Percentiles rank a stretch among this genome's conserved stretches.
phyloP scores from a whole-genome alignment of 2,329 filamentous ascomycete genomes.

The Albophoma yamanashiensis region DNA sequence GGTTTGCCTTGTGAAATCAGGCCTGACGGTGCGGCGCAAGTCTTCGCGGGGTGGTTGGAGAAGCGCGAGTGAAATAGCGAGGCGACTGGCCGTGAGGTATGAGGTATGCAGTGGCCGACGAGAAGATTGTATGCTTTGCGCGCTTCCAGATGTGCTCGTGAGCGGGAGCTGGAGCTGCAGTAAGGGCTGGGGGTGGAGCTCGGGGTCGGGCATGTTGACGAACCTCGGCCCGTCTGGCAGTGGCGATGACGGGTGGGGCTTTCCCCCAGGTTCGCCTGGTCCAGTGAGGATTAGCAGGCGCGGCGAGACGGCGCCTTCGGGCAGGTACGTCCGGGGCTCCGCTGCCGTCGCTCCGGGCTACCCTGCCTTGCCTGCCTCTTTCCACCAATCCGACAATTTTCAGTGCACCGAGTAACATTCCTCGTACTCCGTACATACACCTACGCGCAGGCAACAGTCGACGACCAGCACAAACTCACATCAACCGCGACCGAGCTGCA shows the following conservation, averaged over 20 bases:
- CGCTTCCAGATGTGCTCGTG: not conserved
- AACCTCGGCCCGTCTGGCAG: not conserved
- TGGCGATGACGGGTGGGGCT: not conserved
- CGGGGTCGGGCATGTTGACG: not conserved
- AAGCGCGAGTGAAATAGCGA: not conserved
- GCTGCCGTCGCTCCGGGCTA: not conserved
- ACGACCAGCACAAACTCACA: too few species aligned
- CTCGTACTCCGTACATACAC: too few species aligned
- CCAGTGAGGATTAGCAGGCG: not conserved
- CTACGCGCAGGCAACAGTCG: too few species aligned
- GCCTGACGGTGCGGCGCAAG: not conserved
- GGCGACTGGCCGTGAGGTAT: not conserved
- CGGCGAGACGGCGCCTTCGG: not conserved
- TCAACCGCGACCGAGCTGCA: too few species aligned
- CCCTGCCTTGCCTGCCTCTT: too few species aligned
- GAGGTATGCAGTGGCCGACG: not conserved
- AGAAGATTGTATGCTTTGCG: not conserved
- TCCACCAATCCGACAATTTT: too few species aligned
- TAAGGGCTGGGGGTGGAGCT: not conserved
- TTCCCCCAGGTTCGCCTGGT: not conserved
- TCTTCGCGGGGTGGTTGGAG: not conserved
- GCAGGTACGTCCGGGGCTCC: not conserved
- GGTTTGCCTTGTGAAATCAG: too few species aligned
- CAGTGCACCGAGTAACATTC: too few species aligned
- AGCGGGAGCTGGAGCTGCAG: not conserved